Conservation (phyloP, 2,329 filamentous ascomycete genomes). For the Diaporthe destruens region DNA sequence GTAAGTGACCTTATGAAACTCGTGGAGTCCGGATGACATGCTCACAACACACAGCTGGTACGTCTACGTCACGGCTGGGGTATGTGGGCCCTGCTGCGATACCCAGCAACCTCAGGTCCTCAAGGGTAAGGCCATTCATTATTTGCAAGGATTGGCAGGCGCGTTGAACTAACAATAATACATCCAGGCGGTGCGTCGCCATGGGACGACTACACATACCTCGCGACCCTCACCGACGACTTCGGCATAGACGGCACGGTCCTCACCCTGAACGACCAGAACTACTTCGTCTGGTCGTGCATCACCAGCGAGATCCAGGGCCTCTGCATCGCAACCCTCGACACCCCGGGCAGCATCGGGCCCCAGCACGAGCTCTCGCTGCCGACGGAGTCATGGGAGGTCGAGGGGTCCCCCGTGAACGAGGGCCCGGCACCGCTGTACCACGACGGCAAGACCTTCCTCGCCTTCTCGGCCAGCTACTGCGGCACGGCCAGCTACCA, state of each 20-base stretch:
- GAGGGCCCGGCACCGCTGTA: slow-evolving; percentile 36
- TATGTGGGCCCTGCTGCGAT: slow-evolving; percentile 39
- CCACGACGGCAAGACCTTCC: slow-evolving; percentile 41
- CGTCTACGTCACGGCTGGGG: slow-evolving; percentile 34
- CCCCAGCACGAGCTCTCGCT: slow-evolving; percentile 41
- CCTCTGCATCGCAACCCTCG: slow-evolving; percentile 39
- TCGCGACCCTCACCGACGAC: slow-evolving; percentile 1
- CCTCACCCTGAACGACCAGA: slow-evolving; percentile 18
- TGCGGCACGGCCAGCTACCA: slow-evolving; percentile 43
- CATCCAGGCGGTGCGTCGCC: not conserved
- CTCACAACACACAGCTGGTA: not conserved
- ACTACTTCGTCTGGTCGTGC: slow-evolving; percentile 41
- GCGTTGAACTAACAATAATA: not conserved
- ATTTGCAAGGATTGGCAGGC: not conserved
- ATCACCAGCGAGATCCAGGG: slow-evolving; percentile 38
- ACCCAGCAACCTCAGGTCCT: slow-evolving; percentile 12
- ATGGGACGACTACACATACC: slow-evolving; percentile 14
- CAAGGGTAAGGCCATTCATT: not conserved
- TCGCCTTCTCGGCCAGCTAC: slow-evolving; percentile 42
- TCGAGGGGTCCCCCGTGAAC: slow-evolving; percentile 6
- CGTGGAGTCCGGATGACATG: accelerated
- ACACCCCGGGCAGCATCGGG: slow-evolving; percentile 39
- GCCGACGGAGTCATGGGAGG: slow-evolving; percentile 41
- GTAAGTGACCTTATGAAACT: not conserved
- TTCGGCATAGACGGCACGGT: slow-evolving; percentile 31